Conservation (phyloP, 116 monocot genomes). For the Iris pallida region DNA sequence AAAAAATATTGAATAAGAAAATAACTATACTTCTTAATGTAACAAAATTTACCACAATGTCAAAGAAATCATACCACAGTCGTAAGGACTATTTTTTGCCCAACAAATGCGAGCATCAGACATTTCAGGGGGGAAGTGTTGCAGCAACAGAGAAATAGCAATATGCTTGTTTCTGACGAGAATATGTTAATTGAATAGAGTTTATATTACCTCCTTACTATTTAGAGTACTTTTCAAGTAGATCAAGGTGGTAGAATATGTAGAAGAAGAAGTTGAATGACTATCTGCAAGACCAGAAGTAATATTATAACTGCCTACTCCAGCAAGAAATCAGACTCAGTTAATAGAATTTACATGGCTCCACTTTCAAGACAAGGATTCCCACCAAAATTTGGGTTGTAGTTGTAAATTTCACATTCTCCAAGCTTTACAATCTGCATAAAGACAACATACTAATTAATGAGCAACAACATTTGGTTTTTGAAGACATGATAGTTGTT, state of each 20-base stretch:
- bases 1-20: no score
- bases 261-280: slow-evolving; percentile 95
- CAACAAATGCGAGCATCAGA: no score
- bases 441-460: not conserved
- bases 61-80: no score
- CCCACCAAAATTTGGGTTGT: slow-evolving; percentile 85
- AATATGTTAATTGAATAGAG: not conserved
- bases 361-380: slow-evolving; percentile 74
- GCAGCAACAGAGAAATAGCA: no score
- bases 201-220: not conserved
- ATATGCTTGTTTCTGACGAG: no score
- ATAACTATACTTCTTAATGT: no score
- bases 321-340: not conserved
- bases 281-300: slow-evolving; percentile 49
- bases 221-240: no score
- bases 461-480: not conserved
- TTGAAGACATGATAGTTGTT: not conserved
- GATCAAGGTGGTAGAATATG: no score
- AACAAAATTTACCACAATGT: no score
- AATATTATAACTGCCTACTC: not conserved
- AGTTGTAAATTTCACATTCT: slow-evolving; percentile 89
- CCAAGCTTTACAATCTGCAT: slow-evolving; percentile 68
- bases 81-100: no score
- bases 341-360: slow-evolving; percentile 54
- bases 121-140: no score